phyloP scores from a whole-genome alignment of 805 yeast genomes.

The Torulaspora delbrueckii region DNA sequence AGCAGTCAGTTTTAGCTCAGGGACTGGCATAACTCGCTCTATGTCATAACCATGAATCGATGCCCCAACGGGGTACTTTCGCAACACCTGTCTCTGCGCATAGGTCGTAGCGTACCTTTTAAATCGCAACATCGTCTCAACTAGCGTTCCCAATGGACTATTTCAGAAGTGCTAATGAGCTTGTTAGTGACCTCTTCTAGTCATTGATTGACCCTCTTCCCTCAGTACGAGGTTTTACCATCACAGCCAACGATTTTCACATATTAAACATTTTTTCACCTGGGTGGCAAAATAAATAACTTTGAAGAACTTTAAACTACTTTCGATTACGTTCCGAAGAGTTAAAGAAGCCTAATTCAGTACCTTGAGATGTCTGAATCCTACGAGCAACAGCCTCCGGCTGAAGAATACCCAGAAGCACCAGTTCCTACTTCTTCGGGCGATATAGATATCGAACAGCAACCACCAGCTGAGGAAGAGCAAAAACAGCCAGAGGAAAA shows the following conservation, averaged over 20 bases:
- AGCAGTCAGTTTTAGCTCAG: conserved; percentile 78
- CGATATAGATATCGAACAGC: conserved; percentile 10
- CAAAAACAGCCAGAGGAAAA: conserved; percentile 12
- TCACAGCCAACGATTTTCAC: not conserved
- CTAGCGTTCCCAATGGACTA: not conserved
- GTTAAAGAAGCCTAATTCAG: not conserved
- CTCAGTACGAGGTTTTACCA: not conserved
- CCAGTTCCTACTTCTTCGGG: conserved; percentile 18
- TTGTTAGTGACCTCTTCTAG: not conserved
- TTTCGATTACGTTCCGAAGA: not conserved
- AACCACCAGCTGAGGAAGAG: conserved; percentile 11
- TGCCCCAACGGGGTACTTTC: conserved; percentile 61
- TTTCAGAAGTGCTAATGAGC: not conserved
- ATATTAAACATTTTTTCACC: not conserved
- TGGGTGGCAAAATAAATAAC: conserved; percentile 6
- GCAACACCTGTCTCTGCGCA: conserved; percentile 34
- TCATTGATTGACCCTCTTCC: not conserved
- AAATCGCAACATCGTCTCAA: conserved; percentile 24
- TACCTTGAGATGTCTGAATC: conserved; percentile 17
- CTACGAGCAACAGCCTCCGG: conserved; percentile 21
- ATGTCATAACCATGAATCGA: conserved; percentile 64
- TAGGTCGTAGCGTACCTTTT: conserved; percentile 26
- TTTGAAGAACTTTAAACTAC: not conserved
- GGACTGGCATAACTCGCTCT: conserved; percentile 59
- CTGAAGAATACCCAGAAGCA: conserved; percentile 10